Conservation (phyloP, 2,329 filamentous ascomycete genomes). For the Orbilia javanica region DNA sequence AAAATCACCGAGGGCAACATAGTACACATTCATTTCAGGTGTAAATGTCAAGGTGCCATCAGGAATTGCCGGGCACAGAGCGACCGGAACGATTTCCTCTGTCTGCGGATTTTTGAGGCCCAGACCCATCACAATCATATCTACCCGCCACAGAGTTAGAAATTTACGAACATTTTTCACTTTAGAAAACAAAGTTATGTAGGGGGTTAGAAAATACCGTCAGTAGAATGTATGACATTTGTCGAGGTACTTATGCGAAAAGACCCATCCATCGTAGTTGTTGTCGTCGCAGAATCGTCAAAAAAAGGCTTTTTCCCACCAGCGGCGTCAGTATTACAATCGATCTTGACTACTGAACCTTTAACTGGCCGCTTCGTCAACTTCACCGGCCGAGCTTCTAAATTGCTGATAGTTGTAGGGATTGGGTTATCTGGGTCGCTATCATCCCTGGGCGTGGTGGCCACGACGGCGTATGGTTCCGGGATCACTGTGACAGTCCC, state of each 20-base stretch:
- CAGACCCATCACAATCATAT: constrained; percentile 29
- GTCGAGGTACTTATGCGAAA: constrained; percentile 30
- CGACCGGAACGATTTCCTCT: constrained; percentile 26
- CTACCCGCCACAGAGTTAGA: background rate
- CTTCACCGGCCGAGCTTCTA: constrained; percentile 18
- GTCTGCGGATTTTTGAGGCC: constrained; percentile 18
- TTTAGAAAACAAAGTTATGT: background rate
- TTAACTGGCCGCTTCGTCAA: constrained; percentile 37
- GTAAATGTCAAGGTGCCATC: constrained; percentile 28
- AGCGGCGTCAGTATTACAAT: background rate
- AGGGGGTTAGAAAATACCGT: too few relatives aligned
- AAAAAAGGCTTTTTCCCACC: constrained; percentile 6
- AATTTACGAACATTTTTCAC: background rate
- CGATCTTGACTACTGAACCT: constrained; percentile 30
- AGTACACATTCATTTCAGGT: constrained; percentile 13
- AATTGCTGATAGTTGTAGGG: background rate
- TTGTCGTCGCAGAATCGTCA: constrained; percentile 6
- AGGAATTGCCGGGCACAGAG: constrained; percentile 8
- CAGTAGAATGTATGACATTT: background rate
- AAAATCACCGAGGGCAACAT: constrained; percentile 2
- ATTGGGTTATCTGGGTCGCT: background rate
- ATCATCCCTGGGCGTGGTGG: background rate
- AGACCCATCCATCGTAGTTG: constrained; percentile 27
- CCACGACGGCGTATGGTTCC: constrained; percentile 17
- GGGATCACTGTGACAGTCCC: constrained; percentile 10